phyloP scores from a whole-genome alignment of 2,329 filamentous ascomycete genomes.

The Botrytis galanthina region DNA sequence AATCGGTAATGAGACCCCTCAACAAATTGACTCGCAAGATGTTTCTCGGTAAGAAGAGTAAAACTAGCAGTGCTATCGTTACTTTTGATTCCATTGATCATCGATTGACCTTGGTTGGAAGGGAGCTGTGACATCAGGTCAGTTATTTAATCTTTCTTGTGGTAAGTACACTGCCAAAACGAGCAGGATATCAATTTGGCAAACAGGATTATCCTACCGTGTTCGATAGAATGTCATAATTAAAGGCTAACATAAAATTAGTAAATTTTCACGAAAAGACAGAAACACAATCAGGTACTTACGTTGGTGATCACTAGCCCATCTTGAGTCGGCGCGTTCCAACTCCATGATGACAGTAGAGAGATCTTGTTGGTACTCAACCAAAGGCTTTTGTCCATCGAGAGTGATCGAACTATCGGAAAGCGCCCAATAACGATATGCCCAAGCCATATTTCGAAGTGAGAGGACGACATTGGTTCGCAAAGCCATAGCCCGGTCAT shows the following conservation, averaged over 20 bases:
- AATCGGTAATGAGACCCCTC: conserved; percentile 14
- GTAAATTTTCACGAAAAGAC: accelerated
- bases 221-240: conserved; percentile 3
- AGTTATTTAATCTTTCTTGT: neutral
- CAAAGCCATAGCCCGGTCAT: conserved; percentile 15
- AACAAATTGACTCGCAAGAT: conserved; percentile 14
- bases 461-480: conserved; percentile 5
- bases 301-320: conserved; percentile 9
- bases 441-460: conserved; percentile 5
- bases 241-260: neutral
- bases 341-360: conserved; percentile 3
- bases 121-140: neutral
- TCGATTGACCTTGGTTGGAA: conserved; percentile 9
- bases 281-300: neutral
- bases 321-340: conserved; percentile 10
- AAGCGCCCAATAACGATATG: conserved; percentile 12
- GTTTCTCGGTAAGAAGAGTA: conserved; percentile 7
- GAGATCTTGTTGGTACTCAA: conserved; percentile 9
- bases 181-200: neutral
- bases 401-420: conserved; percentile 1
- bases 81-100: conserved; percentile 2
- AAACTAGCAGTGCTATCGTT: neutral
- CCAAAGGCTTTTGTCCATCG: neutral
- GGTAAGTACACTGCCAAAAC: neutral
- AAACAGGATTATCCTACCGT: neutral